A percentile compares a stretch with the other conserved stretches of the same genome.
Evolutionary conservation across 2,329 filamentous ascomycete genomes (phyloP).

Genomic region (Fusarium chaquense): DNA sequence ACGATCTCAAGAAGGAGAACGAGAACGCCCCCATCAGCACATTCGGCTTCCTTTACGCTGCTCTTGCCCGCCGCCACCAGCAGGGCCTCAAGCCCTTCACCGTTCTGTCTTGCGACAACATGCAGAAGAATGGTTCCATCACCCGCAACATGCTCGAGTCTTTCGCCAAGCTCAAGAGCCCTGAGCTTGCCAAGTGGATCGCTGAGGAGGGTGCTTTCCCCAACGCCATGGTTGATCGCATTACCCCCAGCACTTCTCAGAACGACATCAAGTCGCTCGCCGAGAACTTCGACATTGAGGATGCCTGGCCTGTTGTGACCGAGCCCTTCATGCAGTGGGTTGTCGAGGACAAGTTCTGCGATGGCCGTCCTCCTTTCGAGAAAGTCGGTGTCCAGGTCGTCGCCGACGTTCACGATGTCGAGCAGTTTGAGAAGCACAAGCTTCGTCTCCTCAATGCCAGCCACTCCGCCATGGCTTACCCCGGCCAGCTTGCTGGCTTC

Average conservation of each 20-base stretch:
- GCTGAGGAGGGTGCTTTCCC: conserved; percentile 61
- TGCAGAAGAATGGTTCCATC: conserved; percentile 68
- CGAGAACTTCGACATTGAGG: conserved; percentile 60
- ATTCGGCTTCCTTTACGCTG: conserved; percentile 66
- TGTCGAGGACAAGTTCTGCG: conserved; percentile 64
- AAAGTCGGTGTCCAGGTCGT: conserved; percentile 66
- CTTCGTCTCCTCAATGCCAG: conserved; percentile 66
- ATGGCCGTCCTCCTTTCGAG: conserved; percentile 65
- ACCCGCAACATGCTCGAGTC: conserved; percentile 64
- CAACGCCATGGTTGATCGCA: conserved; percentile 68
- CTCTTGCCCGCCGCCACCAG: conserved; percentile 59
- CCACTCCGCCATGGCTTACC: conserved; percentile 65
- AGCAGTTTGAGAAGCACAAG: conserved; percentile 69
- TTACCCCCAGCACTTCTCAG: conserved; percentile 63
- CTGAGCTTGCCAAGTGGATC: conserved; percentile 63
- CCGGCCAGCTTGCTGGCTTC: conserved; percentile 64
- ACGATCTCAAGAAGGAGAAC: conserved; percentile 61
- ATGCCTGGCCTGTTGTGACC: conserved; percentile 66
- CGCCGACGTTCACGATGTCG: conserved; percentile 62
- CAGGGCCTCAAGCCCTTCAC: conserved; percentile 65
- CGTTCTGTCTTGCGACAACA: conserved; percentile 68
- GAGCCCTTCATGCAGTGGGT: conserved; percentile 70
- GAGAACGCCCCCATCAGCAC: conserved; percentile 59
- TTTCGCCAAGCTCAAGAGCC: conserved; percentile 61
- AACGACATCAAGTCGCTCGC: conserved; percentile 60